A percentile compares a stretch with the other conserved stretches of the same genome.
phyloP scores from a whole-genome alignment of 495 filamentous ascomycete species.

The Peziza echinospora region DNA sequence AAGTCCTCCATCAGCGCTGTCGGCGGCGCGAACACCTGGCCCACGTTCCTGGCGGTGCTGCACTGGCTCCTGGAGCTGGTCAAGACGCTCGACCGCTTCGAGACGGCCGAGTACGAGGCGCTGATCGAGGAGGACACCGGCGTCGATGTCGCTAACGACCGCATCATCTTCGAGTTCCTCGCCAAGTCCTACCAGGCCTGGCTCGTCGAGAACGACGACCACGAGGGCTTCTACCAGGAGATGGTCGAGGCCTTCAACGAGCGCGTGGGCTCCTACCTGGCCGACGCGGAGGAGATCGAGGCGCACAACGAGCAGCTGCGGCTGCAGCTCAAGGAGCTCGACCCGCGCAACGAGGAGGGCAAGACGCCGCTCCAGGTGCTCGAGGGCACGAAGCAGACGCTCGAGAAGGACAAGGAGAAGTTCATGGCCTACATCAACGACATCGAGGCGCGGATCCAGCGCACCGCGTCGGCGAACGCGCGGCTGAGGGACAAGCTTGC shows the following conservation, averaged over 20 bases:
- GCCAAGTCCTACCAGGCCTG: constrained; percentile 79
- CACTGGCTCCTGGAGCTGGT: constrained; percentile 99
- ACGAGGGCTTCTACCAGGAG: constrained; percentile 55
- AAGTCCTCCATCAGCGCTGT: constrained; percentile 88
- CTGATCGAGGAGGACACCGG: constrained; percentile 36
- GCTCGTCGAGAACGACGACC: constrained; percentile 70
- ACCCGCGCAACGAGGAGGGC: constrained; percentile 31
- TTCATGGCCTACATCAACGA: constrained; percentile 91
- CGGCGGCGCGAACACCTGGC: constrained; percentile 76
- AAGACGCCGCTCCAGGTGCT: constrained; percentile 60
- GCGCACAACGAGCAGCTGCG: constrained; percentile 55
- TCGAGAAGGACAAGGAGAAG: constrained; percentile 77
- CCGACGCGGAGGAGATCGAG: constrained; percentile 65
- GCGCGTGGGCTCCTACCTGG: constrained; percentile 54
- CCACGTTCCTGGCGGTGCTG: constrained; percentile 72
- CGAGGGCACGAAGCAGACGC: constrained; percentile 61
- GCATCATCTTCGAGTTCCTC: constrained; percentile 83
- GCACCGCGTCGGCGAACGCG: constrained; percentile 5
- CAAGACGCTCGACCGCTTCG: constrained; percentile 70
- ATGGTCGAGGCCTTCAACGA: constrained; percentile 82
- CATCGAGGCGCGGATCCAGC: constrained; percentile 48
- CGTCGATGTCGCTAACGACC: constrained; percentile 65
- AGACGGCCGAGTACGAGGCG: constrained; percentile 39
- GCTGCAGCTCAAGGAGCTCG: constrained; percentile 69
- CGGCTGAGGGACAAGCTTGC: constrained; percentile 60